Evolutionary conservation across 805 yeast species (phyloP).

Genomic region (Wickerhamiella australiensis): DNA sequence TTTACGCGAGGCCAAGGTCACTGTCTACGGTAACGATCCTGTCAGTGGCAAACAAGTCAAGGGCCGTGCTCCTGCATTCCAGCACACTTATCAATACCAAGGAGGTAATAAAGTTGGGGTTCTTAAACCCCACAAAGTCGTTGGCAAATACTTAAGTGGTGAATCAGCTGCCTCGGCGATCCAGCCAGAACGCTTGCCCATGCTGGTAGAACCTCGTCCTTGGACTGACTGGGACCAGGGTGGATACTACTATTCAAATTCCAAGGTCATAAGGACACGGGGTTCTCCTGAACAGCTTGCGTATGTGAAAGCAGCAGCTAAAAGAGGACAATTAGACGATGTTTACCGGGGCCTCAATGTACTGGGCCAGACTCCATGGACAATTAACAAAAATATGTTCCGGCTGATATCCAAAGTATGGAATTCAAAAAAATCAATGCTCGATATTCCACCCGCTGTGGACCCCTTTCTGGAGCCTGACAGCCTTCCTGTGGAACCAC

Average conservation of each 20-base stretch:
- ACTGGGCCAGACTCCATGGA: constrained; percentile 83
- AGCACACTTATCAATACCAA: constrained; percentile 73
- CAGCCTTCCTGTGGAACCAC: constrained; percentile 43
- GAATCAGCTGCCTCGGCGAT: constrained; percentile 52
- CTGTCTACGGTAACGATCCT: constrained; percentile 73
- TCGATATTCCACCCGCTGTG: constrained; percentile 55
- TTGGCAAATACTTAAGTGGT: constrained; percentile 54
- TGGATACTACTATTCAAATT: constrained; percentile 61
- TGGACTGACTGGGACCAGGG: constrained; percentile 80
- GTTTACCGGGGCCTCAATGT: constrained; percentile 77
- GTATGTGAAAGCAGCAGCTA: constrained; percentile 74
- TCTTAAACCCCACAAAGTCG: constrained; percentile 56
- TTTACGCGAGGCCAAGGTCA: constrained; percentile 70
- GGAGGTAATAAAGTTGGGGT: constrained; percentile 75
- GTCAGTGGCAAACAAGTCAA: constrained; percentile 50
- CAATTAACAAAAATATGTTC: constrained; percentile 64
- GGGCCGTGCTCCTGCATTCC: constrained; percentile 80
- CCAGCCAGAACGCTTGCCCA: constrained; percentile 82
- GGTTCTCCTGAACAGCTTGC: constrained; percentile 85
- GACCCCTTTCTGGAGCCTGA: constrained; percentile 30
- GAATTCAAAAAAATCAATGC: constrained; percentile 70
- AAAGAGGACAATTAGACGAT: constrained; percentile 46
- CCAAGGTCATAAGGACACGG: constrained; percentile 58
- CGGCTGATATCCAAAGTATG: constrained; percentile 63
- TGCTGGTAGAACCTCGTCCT: constrained; percentile 81